Base-by-base conservation (phyloP, 176 grass and related monocot genomes). In the Avena eriantha region DNA sequence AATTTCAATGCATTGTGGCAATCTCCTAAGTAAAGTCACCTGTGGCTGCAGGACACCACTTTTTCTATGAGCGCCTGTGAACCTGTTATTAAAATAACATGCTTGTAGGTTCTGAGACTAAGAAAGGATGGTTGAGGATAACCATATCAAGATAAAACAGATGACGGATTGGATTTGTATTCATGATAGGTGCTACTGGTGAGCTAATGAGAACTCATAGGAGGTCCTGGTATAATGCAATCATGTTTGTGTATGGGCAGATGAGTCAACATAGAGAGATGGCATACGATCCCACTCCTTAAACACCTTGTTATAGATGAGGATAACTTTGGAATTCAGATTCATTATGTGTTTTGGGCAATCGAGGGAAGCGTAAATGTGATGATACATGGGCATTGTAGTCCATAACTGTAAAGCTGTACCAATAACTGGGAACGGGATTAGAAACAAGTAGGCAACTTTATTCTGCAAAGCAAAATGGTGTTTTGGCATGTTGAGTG, bases 1-100 rank as follows among this genome's bases (percentile, higher is more conserved):
- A 35, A 22, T 67, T 49, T 73, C 53, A 76, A 87, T 69, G 69
- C 33, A 77, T 82, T 22, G 84, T 81, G 61, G 8, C n/a, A 33
- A 41, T 45, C 18, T 71, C 12, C 22, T 60, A 77, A 77, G 59
- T 53, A 63, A 76, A 6, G 4, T 51, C 8, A 5, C 3, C 4
- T 80, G 10, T 12, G 75, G 51, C 8, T 69, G 26, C 21, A 80
- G 51, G 29, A 10, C 74, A 84, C 19, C 26, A 18, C 45, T 11
- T 69, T 81, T 67, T 63, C 21, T 11, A 58, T 84, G 24, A 69
- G 47, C 21, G 45, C 17, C 50, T 14, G 74, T 17, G 2, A 53
- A 51, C 73, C 24, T 34, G 53, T 80, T 26, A 6, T 59, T 80
- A 31, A 56, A 84, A 69, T 67, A 75, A 2, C 59, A 50, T 59